Base-by-base conservation (phyloP, 192 early-diverging fungal genomes). In the Lunasporangiospora selenospora region DNA sequence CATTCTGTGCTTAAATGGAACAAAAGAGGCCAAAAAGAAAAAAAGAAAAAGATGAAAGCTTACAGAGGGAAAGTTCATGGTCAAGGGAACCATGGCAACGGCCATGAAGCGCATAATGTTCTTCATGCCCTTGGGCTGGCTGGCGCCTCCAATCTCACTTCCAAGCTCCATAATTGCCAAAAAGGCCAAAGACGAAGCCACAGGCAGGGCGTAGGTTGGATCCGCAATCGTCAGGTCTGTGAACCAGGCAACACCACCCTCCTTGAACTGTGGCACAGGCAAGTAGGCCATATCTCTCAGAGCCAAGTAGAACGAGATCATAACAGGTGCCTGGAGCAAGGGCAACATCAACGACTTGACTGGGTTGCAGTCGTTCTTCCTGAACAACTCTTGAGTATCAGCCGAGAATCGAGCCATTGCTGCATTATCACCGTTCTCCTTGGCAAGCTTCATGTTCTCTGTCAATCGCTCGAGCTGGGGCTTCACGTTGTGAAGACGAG, bases 291-390 rank as follows among this genome's bases (percentile, higher is more conserved):
- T 92, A 19, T 79, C 85, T 58, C 85, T 79, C 43, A 98, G 53
- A 3, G 86, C 95, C 56, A 93, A 82, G 53, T 96, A 99, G 75
- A 94, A 88, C 11, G 80, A 78, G 56, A 99, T 86, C 79, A 94
- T 90, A 23, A 97, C 76, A 23, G 94, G 94, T 12, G 86, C 75
- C 64, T 94, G 90, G n/a, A 89, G 33, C 48, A 92, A 34, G 9
- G 85, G 84, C 58, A 87, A 79, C 13, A 77, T 46, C 39, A 95
- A 56, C 0, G 78, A 87, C 53, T 83, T 81, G 33, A 91, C 65
- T 13, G 93, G 89, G 56, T 80, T 83, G 45, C 90, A 81, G 5
- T 84, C 77, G 57, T 83, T 81, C 41, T 81, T 77, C 60, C 83
- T 86, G 64, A 89, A 93, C 15, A 95, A 54, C 67, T 95, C 85